A percentile compares a stretch with the other conserved stretches of the same genome.
Evolutionary conservation across 176 grass and related monocot species (phyloP).

Genomic region (Ampelocalamus luodianensis): DNA sequence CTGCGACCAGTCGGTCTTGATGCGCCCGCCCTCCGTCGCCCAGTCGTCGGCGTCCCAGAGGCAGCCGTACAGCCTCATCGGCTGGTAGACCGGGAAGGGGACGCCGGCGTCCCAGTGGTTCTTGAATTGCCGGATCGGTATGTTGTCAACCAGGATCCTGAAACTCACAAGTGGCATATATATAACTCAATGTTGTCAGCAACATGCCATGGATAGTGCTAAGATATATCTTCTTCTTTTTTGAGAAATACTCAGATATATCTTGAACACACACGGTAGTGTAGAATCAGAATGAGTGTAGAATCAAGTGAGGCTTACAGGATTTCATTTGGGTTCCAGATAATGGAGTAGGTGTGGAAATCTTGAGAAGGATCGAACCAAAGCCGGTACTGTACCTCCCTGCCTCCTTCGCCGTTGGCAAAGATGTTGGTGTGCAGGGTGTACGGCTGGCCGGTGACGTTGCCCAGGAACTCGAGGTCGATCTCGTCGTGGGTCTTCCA

Average conservation of each 20-base stretch:
- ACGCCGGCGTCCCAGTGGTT: slow-evolving; percentile 51
- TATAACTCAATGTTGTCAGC: too few relatives aligned
- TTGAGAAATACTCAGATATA: background rate
- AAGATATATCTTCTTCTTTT: too few relatives aligned
- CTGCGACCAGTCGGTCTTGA: slow-evolving; percentile 77
- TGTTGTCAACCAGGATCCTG: slow-evolving; percentile 58
- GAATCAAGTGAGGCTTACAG: slow-evolving; percentile 49
- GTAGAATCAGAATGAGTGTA: too few relatives aligned
- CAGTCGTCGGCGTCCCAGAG: slow-evolving; percentile 76
- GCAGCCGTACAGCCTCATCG: slow-evolving; percentile 51
- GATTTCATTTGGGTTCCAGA: slow-evolving; percentile 75
- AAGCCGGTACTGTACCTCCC: slow-evolving; percentile 67
- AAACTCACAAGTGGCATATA: background rate
- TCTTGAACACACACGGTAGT: background rate
- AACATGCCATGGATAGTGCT: background rate
- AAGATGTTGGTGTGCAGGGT: slow-evolving; percentile 77
- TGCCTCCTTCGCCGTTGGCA: slow-evolving; percentile 57
- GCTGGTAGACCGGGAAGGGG: slow-evolving; percentile 53
- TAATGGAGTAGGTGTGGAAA: slow-evolving; percentile 79
- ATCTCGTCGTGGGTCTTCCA: slow-evolving; percentile 68
- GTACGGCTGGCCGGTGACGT: slow-evolving; percentile 63
- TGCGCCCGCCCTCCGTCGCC: slow-evolving; percentile 67
- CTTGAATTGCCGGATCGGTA: slow-evolving; percentile 56
- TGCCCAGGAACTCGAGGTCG: slow-evolving; percentile 81
- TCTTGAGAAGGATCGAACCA: slow-evolving; percentile 74